phyloP scores from a whole-genome alignment of 148 eudicot species.

The Arbutus unedo region DNA sequence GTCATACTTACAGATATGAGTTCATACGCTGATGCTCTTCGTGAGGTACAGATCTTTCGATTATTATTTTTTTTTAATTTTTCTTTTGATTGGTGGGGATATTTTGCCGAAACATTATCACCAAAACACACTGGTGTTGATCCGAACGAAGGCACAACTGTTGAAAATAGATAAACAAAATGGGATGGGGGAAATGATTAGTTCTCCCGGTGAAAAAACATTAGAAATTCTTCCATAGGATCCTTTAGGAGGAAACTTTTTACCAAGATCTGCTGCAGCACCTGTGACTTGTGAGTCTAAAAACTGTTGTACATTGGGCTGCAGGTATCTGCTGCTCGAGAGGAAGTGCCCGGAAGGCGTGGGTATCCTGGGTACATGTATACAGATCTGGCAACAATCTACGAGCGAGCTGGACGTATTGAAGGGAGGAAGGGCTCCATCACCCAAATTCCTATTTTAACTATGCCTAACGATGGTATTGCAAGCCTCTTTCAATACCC shows the following conservation, averaged over 20 bases:
- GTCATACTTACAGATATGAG: conserved; percentile 99
- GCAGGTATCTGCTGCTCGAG: conserved; percentile 98
- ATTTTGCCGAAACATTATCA: background rate
- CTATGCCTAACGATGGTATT: conserved; percentile 96
- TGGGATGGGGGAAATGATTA: background rate
- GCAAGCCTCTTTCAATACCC: background rate
- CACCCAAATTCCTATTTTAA: conserved; percentile 87
- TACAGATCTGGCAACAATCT: conserved; percentile 94
- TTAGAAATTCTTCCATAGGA: background rate
- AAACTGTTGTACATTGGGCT: conserved; percentile 8
- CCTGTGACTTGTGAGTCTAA: too few species aligned
- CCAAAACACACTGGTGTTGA: background rate
- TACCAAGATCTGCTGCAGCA: background rate
- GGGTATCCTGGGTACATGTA: conserved; percentile 99
- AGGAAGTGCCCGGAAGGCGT: conserved; percentile 99
- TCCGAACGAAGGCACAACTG: background rate
- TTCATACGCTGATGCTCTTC: conserved; percentile 98
- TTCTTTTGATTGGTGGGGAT: background rate
- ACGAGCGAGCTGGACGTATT: conserved; percentile 95
- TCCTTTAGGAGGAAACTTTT: background rate
- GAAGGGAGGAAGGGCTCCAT: conserved; percentile 96
- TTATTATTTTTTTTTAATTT: background rate
- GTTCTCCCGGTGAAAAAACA: too few species aligned
- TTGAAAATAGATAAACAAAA: background rate
- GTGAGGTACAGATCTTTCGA: conserved; percentile 59